A percentile compares a stretch with the other conserved stretches of the same genome.
Evolutionary conservation across 2,329 filamentous ascomycete species (phyloP).

Genomic region (Helotiales sp.): DNA sequence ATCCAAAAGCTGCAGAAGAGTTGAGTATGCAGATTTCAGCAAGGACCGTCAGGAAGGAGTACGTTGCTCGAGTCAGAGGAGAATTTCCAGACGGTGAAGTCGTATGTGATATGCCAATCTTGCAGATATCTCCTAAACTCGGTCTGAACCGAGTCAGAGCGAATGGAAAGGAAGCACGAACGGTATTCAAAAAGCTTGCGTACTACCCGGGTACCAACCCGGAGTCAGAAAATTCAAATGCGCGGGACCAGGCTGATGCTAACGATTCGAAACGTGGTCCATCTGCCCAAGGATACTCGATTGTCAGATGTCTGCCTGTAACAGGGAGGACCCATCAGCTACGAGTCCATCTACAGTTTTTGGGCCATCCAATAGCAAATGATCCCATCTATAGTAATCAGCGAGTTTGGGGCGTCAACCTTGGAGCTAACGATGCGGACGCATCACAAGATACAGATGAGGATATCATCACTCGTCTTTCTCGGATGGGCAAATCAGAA

Average conservation of each 20-base stretch:
- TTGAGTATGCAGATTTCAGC: constrained; percentile 75
- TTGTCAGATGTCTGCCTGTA: constrained; percentile 89
- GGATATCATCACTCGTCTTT: constrained; percentile 82
- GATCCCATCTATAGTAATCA: constrained; percentile 97
- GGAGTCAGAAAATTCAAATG: constrained; percentile 17
- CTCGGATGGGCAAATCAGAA: constrained; percentile 91
- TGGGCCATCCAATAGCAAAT: constrained; percentile 94
- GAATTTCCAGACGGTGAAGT: constrained; percentile 90
- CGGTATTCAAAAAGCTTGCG: constrained; percentile 88
- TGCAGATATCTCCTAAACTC: constrained; percentile 92
- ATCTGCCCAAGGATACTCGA: constrained; percentile 76
- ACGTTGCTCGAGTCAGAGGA: constrained; percentile 86
- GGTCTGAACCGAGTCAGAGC: constrained; percentile 93
- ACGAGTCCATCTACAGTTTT: constrained; percentile 88
- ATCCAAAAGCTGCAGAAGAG: constrained; percentile 73
- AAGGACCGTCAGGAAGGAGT: constrained; percentile 90
- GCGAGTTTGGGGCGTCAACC: constrained; percentile 80
- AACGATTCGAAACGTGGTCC: constrained; percentile 37
- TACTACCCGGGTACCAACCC: constrained; percentile 67
- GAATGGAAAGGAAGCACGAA: constrained; percentile 85
- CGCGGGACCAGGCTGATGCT: constrained; percentile 2
- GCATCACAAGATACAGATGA: constrained; percentile 74
- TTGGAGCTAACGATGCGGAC: constrained; percentile 69
- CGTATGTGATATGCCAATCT: constrained; percentile 89
- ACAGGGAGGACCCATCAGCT: constrained; percentile 95